Base-by-base conservation (phyloP, 2,329 filamentous ascomycete genomes). In the Mollisiaceae sp. region DNA sequence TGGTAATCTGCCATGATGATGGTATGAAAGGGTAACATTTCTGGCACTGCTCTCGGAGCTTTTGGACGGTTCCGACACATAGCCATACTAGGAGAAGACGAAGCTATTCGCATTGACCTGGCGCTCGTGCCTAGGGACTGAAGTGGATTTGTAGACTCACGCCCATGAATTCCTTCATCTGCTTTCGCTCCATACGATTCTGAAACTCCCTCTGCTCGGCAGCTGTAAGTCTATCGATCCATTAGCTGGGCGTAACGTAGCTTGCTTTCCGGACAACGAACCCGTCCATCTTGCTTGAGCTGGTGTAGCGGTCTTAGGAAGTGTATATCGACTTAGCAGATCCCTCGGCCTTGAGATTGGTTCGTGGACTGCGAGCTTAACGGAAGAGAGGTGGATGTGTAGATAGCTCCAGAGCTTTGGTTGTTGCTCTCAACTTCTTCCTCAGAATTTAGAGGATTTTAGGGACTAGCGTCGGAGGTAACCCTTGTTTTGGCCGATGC, bases 121-220 rank as follows among this genome's bases (percentile, higher is more conserved):
- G 9, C 35, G 24, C 50, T 59, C 22, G 20, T 39, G 36, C 43
- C 43, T 36, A 56, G 50, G 54, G 39, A 67, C 35, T 54, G 45
- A 35, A 39, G 54, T 65, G 56, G 63, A 78, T 22, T 3, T 50
- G 55, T 8, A 54, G 9, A 85, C 92, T 74, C 86, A 98, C 95
- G 75, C 88, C 91, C 90, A 98, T 97, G 78, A 99, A 98, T 79
- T 98, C 94, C 83, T 97, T 97, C 86, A 99, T 92, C 82, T 99
- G 95, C 82, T 95, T 96, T 82, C 92, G 91, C 84, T 98, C 93
- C 88, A 99, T 94, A 81, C 95, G 93, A 82, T 88, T 82, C 81
- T 97, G 91, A 78, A 99, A 91, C 85, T 95, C 92, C 82, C 92
- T 91, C 84, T 96, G 92, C 85, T 98, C 94, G 75, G 88, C 80